Percentiles rank a stretch among this genome's conserved stretches.
Conservation (phyloP, 139 green algal genomes). For the Ulvella scutata region DNA sequence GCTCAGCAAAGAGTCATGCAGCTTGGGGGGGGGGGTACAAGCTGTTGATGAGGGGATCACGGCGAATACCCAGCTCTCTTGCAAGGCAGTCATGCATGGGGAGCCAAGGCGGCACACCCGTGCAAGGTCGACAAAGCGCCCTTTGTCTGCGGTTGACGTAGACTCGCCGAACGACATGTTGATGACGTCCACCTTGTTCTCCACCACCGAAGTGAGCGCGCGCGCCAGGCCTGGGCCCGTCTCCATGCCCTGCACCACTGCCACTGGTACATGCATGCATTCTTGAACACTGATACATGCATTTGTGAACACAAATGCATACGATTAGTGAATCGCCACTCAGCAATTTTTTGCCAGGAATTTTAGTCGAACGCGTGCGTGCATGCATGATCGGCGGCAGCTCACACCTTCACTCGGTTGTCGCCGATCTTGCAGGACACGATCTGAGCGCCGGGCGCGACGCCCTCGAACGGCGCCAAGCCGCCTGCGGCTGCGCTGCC, state of each 20-base stretch:
- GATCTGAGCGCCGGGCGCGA: slow-evolving; percentile 76
- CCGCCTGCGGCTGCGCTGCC: slow-evolving; percentile 7
- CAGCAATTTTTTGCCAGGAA: no score
- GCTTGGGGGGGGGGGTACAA: not conserved
- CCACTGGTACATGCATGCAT: no score
- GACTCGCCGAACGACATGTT: slow-evolving; percentile 77
- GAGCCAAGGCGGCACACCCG: not conserved
- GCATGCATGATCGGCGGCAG: no score
- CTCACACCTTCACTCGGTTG: slow-evolving; percentile 55
- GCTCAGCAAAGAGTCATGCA: no score
- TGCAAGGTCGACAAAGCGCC: slow-evolving; percentile 25
- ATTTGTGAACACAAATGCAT: no score
- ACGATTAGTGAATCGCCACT: no score
- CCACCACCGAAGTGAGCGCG: slow-evolving; percentile 42
- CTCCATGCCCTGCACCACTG: slow-evolving; percentile 75
- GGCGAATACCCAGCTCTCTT: no score
- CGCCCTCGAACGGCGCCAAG: slow-evolving; percentile 42
- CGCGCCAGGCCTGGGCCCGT: slow-evolving; percentile 54
- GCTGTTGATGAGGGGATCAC: not conserved
- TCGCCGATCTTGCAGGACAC: slow-evolving; percentile 92
- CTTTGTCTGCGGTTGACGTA: slow-evolving; percentile 45
- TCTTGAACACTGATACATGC: no score
- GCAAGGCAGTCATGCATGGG: not conserved
- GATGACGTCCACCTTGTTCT: slow-evolving; percentile 49
- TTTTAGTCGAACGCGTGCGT: no score